These are phyloP conservation scores for Dioszegia aurantiaca DNA, from an alignment of 768 basidiomycete genomes.

Conservation along the genomic window DNA sequence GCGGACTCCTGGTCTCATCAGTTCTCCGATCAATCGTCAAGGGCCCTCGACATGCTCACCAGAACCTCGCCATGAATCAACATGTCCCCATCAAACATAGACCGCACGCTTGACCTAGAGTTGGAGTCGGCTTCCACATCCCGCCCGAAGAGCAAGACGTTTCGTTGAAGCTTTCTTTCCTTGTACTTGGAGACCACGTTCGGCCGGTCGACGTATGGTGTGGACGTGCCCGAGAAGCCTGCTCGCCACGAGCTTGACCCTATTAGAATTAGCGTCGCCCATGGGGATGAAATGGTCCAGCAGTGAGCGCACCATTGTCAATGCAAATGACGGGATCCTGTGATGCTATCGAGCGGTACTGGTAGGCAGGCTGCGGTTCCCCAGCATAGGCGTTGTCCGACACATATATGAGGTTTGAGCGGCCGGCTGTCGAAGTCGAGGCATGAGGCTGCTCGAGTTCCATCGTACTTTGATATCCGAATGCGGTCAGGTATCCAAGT, in stretches of 20 bases:
- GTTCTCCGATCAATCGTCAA: neutral
- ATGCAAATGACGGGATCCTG: constrained; percentile 43
- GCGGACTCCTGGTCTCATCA: constrained; percentile 72
- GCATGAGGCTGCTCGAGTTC: constrained; percentile 22
- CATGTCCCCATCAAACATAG: constrained; percentile 92
- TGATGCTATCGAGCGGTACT: constrained; percentile 27
- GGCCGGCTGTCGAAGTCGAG: constrained; percentile 17
- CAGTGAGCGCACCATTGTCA: constrained; percentile 38
- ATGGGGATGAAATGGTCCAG: too few species aligned
- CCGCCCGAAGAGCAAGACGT: constrained; percentile 81
- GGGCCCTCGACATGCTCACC: constrained; percentile 60
- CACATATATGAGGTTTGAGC: constrained; percentile 25
- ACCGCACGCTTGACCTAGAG: constrained; percentile 70
- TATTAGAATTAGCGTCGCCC: constrained; percentile 19
- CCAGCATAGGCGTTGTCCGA: constrained; percentile 20
- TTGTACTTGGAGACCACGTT: constrained; percentile 83
- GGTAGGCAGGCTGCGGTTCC: constrained; percentile 27
- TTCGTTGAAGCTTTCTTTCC: constrained; percentile 78
- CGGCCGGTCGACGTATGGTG: constrained; percentile 61
- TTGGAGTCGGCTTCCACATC: constrained; percentile 83
- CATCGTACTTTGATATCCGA: neutral
- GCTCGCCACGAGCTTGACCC: constrained; percentile 75
- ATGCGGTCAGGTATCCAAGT: too few species aligned
- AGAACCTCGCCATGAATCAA: constrained; percentile 86
- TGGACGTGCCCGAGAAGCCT: constrained; percentile 67